Base-by-base conservation (phyloP, 768 basidiomycete genomes). In the Pisolithus orientalis region DNA sequence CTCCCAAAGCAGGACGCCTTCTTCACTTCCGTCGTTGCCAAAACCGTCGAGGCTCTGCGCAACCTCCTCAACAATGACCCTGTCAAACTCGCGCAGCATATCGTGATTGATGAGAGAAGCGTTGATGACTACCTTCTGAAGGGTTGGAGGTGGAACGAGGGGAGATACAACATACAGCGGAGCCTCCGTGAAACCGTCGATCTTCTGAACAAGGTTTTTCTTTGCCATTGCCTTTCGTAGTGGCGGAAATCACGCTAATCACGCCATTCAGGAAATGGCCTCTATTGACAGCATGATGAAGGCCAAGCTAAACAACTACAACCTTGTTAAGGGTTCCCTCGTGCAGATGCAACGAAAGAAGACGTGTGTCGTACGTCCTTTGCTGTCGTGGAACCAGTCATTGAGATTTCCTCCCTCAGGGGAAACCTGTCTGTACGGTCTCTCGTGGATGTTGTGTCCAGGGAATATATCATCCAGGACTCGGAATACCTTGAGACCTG, bases 201-300 rank as follows among this genome's bases (percentile, higher is more conserved):
- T 58, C 75, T 79, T 43, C 73, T 99, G 62, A 83, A 79, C 72
- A 94, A 90, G 81, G 94, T 90, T 66, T 56, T 49, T 39, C 55
- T 51, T 39, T 47, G 52, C 52, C 54, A 48, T 40, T 50, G 51
- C 60, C 44, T 42, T 67, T 59, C 57, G 61, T 55, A 50, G 53
- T 49, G 16, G 39, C 46, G 5, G 40, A 28, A 61, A 47, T 57
- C 65, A 63, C 56, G 53, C 58, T 59, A 0, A 62, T 39, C 63
- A 59, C 63, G 51, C 58, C 34, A 51, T 47, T 42, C 50, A 67
- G 94, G 96, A 98, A 77, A 91, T 95, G 83, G 76, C 76, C 24
- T 92, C 91, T 21, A 93, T 98, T 56, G 96, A 99, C 69, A 90
- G 88, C 63, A 84, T 89, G 38, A 89, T 96, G 80, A 95, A 95